Evolutionary conservation across 179 eudicot species (phyloP), one percentile per base, ranked within the genome.

Genomic region (Patellifolia procumbens): DNA sequence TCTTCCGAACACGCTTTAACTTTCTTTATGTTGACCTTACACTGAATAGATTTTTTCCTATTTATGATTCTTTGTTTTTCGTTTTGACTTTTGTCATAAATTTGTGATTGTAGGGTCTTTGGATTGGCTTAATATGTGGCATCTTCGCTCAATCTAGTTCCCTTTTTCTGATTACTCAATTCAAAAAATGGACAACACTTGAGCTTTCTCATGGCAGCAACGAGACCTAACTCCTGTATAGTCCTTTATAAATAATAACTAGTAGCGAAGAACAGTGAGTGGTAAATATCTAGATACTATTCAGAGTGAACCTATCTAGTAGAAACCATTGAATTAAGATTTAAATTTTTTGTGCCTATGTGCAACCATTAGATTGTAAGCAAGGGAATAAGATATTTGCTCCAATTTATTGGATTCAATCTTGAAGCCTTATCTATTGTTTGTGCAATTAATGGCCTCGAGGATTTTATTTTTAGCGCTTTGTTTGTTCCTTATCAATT

Each of bases 101-200:
- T 43, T 32, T 74, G 76, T 66, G 37, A 13, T 79, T 26, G n/a
- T 78, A 90, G 92, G 94, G 94, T 13, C 83, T 89, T 65, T 89
- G 94, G 91, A 83, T 87, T 31, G 95, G 97, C 5, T 81, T 90
- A 34, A 85, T 89, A 26, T 89, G 76, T 73, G 81, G 81, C 7
- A 46, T 78, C 2, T n/a, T 32, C 16, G 61, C 81, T 20, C 77
- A 78, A 43, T 39, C 67, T 53, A 22, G 73, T 46, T 64, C 77
- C 0, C 68, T 78, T 64, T 52, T 72, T 16, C 28, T 78, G 29
- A 48, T 73, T n/a, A 73, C 77, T 10, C 39, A 72, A 19, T 39
- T 72, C 1, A 56, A 78, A 48, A 78, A 73, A 42, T 78, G 81
- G 81, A 64, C 34, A 28, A 53, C 81, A 0, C 59, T 65, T 29